Evolutionary conservation across 352 stramenopile species (phyloP).

Genomic region (Pythium aphanidermatum): DNA sequence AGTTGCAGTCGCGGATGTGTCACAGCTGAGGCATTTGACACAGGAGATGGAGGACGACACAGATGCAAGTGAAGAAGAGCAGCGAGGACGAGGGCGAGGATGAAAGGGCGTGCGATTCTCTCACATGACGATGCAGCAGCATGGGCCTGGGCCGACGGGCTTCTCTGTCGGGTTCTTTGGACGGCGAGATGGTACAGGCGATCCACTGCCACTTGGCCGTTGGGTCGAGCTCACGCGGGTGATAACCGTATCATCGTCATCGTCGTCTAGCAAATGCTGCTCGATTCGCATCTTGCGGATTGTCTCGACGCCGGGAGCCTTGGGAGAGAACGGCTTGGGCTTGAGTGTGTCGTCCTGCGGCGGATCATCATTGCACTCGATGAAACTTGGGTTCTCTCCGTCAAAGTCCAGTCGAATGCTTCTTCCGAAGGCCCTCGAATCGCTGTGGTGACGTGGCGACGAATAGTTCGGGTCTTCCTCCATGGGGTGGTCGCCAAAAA

Average conservation of each 20-base stretch:
- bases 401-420: conserved; percentile 60
- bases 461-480: conserved; percentile 12
- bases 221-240: no score
- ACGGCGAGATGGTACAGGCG: not conserved
- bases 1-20: no score
- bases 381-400: conserved; percentile 56
- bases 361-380: conserved; percentile 46
- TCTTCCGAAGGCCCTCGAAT: conserved; percentile 43
- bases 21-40: no score
- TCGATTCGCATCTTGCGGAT: conserved; percentile 65
- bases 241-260: conserved; percentile 10
- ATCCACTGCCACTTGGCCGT: not conserved
- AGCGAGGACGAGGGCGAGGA: conserved; percentile 4
- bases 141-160: conserved; percentile 7
- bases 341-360: conserved; percentile 26
- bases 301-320: conserved; percentile 42
- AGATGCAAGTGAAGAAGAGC: no score
- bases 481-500: conserved; percentile 10
- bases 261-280: conserved; percentile 13
- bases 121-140: conserved; percentile 68
- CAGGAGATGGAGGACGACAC: no score
- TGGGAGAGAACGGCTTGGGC: conserved; percentile 61
- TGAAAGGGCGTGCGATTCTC: not conserved
- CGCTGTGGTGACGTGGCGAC: conserved; percentile 21
- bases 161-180: not conserved